Conservation (phyloP, 75 land plant species). For the Adiantum capillusveneris region DNA sequence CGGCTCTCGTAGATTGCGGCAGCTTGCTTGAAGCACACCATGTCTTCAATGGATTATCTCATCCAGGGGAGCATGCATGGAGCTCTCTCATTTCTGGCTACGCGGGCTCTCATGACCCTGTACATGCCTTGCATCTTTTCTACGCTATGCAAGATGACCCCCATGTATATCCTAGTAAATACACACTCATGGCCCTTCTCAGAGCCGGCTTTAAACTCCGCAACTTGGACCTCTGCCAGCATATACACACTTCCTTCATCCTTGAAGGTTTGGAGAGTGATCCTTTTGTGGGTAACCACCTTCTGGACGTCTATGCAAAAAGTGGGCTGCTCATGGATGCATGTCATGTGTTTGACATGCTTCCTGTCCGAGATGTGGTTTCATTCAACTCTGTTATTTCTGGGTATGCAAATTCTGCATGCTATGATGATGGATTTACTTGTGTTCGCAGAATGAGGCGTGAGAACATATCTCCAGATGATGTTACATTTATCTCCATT, state of each 20-base stretch:
- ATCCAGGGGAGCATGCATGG: constrained; percentile 15
- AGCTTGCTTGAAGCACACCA: not conserved
- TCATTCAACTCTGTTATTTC: constrained; percentile 25
- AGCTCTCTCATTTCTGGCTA: constrained; percentile 37
- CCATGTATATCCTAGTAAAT: not conserved
- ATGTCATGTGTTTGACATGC: constrained; percentile 30
- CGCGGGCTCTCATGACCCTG: constrained; percentile 18
- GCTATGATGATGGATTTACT: too few relatives aligned
- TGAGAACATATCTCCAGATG: not conserved
- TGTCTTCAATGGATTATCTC: not conserved
- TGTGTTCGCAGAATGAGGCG: too few relatives aligned
- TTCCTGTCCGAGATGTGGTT: constrained; percentile 29
- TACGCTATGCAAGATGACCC: not conserved
- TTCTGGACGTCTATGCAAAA: constrained; percentile 57
- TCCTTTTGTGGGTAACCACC: constrained; percentile 31
- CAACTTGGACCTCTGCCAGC: not conserved
- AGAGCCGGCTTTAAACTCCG: not conserved
- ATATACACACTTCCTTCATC: not conserved
- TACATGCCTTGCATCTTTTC: not conserved
- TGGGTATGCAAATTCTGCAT: not conserved
- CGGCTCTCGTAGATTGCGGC: not conserved
- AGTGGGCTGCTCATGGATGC: constrained; percentile 49
- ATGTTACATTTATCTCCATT: not conserved
- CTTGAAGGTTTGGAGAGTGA: too few relatives aligned
- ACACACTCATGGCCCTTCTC: not conserved